Percentiles rank a stretch among this genome's conserved stretches.
Evolutionary conservation across 2,329 filamentous ascomycete genomes (phyloP).

Genomic region (Hortaea sp.): DNA sequence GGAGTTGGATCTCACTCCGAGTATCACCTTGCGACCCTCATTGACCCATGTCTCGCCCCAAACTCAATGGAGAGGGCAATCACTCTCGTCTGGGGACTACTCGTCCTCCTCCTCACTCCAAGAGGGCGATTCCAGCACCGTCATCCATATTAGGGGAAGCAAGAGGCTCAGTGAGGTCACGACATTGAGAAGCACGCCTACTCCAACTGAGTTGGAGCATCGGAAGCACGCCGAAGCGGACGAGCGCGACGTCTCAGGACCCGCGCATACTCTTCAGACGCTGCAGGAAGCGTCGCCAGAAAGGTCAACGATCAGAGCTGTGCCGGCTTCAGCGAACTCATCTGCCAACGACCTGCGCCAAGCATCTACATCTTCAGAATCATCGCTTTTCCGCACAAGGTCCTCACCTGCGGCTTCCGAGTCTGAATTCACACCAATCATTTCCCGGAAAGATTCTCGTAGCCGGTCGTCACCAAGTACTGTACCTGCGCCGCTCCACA

Average conservation of each 20-base stretch:
- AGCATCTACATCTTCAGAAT: background rate
- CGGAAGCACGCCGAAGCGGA: constrained; percentile 11
- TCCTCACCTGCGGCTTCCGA: background rate
- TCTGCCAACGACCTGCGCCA: constrained; percentile 1
- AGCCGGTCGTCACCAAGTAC: constrained; percentile 2
- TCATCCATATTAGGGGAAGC: constrained; percentile 11
- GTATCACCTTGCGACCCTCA: constrained; percentile 13
- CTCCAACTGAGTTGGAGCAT: constrained; percentile 17
- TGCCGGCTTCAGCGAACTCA: constrained; percentile 4
- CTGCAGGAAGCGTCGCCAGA: constrained; percentile 20
- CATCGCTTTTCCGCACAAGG: background rate
- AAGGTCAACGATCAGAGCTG: constrained; percentile 9
- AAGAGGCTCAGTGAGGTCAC: constrained; percentile 19
- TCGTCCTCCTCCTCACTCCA: constrained; percentile 19
- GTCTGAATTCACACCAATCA: background rate
- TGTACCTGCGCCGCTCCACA: constrained; percentile 1
- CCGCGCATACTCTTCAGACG: constrained; percentile 17
- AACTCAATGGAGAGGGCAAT: constrained; percentile 18
- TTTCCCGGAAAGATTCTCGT: constrained; percentile 4
- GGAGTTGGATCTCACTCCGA: constrained; percentile 12
- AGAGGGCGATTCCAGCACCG: constrained; percentile 11
- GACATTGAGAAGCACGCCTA: constrained; percentile 20
- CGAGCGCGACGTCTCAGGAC: constrained; percentile 7
- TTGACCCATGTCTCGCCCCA: constrained; percentile 10
- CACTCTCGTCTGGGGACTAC: constrained; percentile 16